These are phyloP conservation scores for Psilocybe tampanensis DNA, from an alignment of 768 basidiomycete species.

Conservation along the genomic window DNA sequence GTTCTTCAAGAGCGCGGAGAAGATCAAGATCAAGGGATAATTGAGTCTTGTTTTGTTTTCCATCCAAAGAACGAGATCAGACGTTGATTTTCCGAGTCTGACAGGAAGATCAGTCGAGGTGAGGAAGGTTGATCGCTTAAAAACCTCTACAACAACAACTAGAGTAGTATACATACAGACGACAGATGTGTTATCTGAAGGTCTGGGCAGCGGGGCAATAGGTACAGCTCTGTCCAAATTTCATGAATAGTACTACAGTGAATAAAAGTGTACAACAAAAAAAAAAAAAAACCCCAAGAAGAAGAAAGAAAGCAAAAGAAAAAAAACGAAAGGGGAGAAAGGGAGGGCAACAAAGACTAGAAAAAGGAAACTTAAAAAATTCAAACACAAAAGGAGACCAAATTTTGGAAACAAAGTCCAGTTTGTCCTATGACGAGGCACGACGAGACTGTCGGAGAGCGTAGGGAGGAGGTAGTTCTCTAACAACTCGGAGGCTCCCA, in stretches of 20 bases:
- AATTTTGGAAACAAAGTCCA: neutral
- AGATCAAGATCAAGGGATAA: no score
- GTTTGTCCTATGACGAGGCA: slow-evolving; percentile 2
- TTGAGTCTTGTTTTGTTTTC: no score
- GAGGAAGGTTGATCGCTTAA: no score
- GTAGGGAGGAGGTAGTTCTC: slow-evolving; percentile 16
- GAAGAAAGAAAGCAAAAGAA: neutral
- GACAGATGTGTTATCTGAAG: no score
- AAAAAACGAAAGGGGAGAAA: neutral
- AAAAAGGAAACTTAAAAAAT: neutral
- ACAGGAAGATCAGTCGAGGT: no score
- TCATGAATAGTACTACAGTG: neutral
- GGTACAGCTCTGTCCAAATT: neutral
- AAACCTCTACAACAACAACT: no score
- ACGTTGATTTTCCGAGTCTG: no score
- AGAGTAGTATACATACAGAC: no score
- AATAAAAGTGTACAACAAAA: neutral
- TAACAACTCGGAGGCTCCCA: no score
- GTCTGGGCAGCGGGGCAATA: neutral
- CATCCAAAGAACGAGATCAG: no score
- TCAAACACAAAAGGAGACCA: neutral
- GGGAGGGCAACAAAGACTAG: neutral
- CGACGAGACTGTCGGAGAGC: neutral
- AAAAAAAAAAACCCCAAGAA: neutral
- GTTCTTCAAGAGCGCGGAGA: no score